Base-by-base conservation (phyloP, 768 basidiomycete species). In the Serpula lacrymans region DNA sequence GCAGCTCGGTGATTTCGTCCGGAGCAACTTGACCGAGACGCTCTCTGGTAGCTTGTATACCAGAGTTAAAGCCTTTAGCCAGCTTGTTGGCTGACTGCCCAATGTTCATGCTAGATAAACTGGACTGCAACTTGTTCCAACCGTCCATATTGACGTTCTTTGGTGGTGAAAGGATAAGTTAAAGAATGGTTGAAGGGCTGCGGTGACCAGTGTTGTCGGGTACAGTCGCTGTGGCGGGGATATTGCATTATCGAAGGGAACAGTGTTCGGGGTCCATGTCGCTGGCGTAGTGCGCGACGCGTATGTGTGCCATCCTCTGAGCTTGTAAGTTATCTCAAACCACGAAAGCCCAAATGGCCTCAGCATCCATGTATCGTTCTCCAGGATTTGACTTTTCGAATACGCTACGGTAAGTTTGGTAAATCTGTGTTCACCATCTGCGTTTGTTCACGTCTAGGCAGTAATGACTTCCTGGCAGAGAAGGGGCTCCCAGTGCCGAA, bases 1-100 rank as follows among this genome's bases (percentile, higher is more conserved):
- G 88, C 37, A 91, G 75, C 65, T 97, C 96, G 6, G 95, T 98
- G 57, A 97, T 93, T 51, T 96, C 96, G 48, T 91, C 91, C 5
- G 85, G 75, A 3, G 89, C 77, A 42, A 95, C 78, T n/a, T 93
- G 87, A 16, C 95, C 95, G 3, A 97, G 71, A 35, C 86, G 75
- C 65, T 98, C 95, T 56, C 67, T 78, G 17, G 90, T 90, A 2
- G 89, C 88, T 64, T 93, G 90, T 3, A 92, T 80, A 52, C 82
- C 82, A 17, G 82, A 84, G 53, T 72, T 82, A 68, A 93, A 79
- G 48, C 84, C 83, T 65, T 88, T 91, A 39, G 81, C 72, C 46
- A 92, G 41, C 69, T 81, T 88, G 57, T 69, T 79, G 38, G 86
- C 85, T 1, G 82, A 84, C 60, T 85, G 80, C 30, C 82, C 74